phyloP scores from a whole-genome alignment of 108 stramenopile species.

The Nitzschia sp. region DNA sequence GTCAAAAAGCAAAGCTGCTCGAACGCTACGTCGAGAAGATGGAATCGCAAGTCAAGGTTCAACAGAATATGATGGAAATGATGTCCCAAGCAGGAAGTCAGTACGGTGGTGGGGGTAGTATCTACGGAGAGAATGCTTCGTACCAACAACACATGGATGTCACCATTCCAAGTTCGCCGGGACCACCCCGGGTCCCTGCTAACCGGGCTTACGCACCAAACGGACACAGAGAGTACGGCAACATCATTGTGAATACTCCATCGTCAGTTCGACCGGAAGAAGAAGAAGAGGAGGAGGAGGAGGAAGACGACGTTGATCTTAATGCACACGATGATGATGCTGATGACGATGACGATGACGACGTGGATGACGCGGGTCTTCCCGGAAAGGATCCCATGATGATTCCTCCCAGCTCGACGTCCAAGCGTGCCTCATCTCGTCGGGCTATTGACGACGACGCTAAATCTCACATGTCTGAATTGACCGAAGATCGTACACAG shows the following conservation, averaged over 20 bases:
- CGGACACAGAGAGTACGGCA: not conserved
- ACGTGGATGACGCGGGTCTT: conserved; percentile 9
- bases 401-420: not conserved
- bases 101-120: conserved; percentile 39
- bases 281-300: conserved; percentile 33
- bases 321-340: conserved; percentile 5
- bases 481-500: conserved; percentile 86
- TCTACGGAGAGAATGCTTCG: conserved; percentile 9
- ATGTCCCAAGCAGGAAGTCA: conserved; percentile 61
- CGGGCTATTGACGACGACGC: conserved; percentile 47
- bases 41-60: conserved; percentile 84
- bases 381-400: conserved; percentile 4
- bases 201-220: not conserved
- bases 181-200: not conserved
- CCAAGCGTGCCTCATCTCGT: not conserved
- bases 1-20: conserved; percentile 64
- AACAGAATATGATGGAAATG: conserved; percentile 92
- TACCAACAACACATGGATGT: conserved; percentile 16
- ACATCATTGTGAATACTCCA: conserved; percentile 20
- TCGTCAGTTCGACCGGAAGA: conserved; percentile 23
- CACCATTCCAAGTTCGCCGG: not conserved
- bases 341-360: conserved; percentile 11
- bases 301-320: conserved; percentile 26
- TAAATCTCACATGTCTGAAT: conserved; percentile 76
- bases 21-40: conserved; percentile 81